phyloP scores from a whole-genome alignment of 352 stramenopile species.

The Phytophthora pinifolia region DNA sequence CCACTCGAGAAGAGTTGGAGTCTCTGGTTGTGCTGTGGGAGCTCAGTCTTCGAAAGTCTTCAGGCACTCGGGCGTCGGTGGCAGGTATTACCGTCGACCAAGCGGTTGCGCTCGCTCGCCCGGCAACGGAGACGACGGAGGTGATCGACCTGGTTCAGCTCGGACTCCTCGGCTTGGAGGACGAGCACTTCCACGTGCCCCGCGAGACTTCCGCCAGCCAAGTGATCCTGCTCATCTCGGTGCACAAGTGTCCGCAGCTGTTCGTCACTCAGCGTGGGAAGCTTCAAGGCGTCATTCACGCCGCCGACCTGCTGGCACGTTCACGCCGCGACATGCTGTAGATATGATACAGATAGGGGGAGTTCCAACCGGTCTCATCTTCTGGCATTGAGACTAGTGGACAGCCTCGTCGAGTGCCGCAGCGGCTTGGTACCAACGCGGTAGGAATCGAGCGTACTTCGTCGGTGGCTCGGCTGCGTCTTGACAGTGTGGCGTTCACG shows the following conservation, averaged over 20 bases:
- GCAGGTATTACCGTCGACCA: conserved; percentile 31
- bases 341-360: conserved; percentile 5
- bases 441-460: conserved; percentile 21
- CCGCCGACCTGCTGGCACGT: conserved; percentile 60
- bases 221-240: conserved; percentile 76
- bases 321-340: conserved; percentile 62
- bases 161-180: conserved; percentile 62
- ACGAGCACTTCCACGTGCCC: conserved; percentile 69
- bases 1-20: conserved; percentile 64
- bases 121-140: conserved; percentile 26
- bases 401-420: conserved; percentile 14
- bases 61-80: conserved; percentile 11
- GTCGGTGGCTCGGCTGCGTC: conserved; percentile 9
- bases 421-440: conserved; percentile 6
- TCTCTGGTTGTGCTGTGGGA: conserved; percentile 61
- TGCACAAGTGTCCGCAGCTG: conserved; percentile 74
- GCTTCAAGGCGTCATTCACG: conserved; percentile 73
- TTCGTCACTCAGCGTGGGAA: conserved; percentile 76
- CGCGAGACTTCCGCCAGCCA: conserved; percentile 67
- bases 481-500: conserved; percentile 31
- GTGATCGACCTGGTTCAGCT: conserved; percentile 61
- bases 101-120: conserved; percentile 35
- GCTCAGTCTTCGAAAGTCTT: conserved; percentile 34
- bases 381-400: conserved; percentile 14
- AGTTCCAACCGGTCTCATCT: too few species aligned